Evolutionary conservation across 2,329 filamentous ascomycete species (phyloP).

Genomic region (Diaporthe destruens): DNA sequence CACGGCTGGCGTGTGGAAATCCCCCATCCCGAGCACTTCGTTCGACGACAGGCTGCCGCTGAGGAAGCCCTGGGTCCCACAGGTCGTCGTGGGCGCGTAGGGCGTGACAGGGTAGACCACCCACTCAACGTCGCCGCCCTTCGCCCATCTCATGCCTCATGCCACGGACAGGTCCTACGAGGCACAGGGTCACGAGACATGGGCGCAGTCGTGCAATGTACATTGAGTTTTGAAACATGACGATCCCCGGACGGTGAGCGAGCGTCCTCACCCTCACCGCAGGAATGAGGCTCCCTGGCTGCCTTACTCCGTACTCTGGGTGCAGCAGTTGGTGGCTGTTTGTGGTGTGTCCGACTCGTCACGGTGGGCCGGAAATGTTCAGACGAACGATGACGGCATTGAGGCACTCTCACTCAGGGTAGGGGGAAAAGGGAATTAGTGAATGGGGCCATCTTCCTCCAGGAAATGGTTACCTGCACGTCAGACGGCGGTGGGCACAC

Average conservation of each 20-base stretch:
- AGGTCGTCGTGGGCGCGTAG: constrained; percentile 15
- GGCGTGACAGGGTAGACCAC: constrained; percentile 10
- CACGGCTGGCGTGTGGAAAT: neutral
- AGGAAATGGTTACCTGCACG: constrained; percentile 4
- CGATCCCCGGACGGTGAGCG: neutral
- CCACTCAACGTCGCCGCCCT: neutral
- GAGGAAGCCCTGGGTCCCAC: constrained; percentile 21
- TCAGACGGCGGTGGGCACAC: constrained; percentile 26
- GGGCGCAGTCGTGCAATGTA: neutral
- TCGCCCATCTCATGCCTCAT: constrained; percentile 9
- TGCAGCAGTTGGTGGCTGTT: constrained; percentile 4
- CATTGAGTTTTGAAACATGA: neutral
- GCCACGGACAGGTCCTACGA: constrained; percentile 5
- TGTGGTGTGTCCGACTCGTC: constrained; percentile 20
- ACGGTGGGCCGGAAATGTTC: constrained; percentile 1
- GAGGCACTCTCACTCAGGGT: constrained; percentile 6
- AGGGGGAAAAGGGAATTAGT: neutral
- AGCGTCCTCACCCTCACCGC: neutral
- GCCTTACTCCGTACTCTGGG: constrained; percentile 7
- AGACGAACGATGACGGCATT: constrained; percentile 26
- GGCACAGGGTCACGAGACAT: constrained; percentile 2
- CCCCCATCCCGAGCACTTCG: constrained; percentile 17
- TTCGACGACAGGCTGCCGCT: constrained; percentile 25
- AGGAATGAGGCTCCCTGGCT: neutral
- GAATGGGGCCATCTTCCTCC: constrained; percentile 3